These are phyloP conservation scores for Paramecium bursaria DNA, from an alignment of 73 alveolate species.

Conservation along the genomic window DNA sequence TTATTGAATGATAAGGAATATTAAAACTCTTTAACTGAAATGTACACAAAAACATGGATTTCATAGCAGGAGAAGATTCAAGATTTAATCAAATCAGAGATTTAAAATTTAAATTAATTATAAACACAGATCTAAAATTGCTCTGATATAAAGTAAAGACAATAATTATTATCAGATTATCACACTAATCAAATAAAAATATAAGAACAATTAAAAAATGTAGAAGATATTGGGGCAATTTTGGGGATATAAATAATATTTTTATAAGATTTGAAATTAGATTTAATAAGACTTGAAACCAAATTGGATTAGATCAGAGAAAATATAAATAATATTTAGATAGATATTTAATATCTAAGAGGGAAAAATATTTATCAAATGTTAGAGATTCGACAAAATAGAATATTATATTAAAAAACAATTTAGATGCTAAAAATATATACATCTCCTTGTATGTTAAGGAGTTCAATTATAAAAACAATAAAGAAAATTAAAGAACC, in stretches of 20 bases:
- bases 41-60: not conserved
- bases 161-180: not conserved
- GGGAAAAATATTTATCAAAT: not conserved
- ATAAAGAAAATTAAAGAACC: not conserved
- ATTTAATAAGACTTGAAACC: conserved; percentile 6
- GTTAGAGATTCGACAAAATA: conserved; percentile 2
- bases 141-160: not conserved
- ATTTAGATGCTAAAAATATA: conserved; percentile 12
- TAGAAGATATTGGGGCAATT: not conserved
- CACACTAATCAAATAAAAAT: not conserved
- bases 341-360: conserved; percentile 31
- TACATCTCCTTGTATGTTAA: not conserved
- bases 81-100: not conserved
- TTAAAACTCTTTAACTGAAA: too few species aligned
- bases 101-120: not conserved
- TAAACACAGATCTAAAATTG: not conserved
- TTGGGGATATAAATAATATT: conserved; percentile 33
- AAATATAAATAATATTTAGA: not conserved
- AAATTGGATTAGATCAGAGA: not conserved
- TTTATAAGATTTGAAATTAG: conserved; percentile 31
- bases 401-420: not conserved
- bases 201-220: conserved; percentile 16
- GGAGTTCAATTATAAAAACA: not conserved
- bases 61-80: not conserved
- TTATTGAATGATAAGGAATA: not conserved